Percentiles rank a stretch among this genome's conserved stretches.
phyloP scores from a whole-genome alignment of 805 yeast species.

The Starmerella davenportii region DNA sequence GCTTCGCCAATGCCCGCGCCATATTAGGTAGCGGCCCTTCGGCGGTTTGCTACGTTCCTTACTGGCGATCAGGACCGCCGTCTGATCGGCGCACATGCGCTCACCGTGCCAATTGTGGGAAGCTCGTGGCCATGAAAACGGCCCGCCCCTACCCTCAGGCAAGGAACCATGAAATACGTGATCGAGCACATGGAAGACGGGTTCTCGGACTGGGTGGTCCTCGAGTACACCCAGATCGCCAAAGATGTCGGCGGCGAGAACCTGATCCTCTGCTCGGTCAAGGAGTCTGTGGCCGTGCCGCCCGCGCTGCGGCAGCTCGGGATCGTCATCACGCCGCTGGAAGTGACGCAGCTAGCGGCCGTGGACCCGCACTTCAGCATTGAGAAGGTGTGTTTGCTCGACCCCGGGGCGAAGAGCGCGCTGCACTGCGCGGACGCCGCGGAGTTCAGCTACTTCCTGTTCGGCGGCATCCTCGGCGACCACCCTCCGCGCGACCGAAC shows the following conservation, averaged over 20 bases:
- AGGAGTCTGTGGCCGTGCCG: conserved; percentile 55
- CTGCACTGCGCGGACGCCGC: conserved; percentile 50
- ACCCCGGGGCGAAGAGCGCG: conserved; percentile 68
- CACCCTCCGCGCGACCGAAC: conserved; percentile 82
- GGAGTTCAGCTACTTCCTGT: conserved; percentile 70
- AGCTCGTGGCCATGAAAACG: too few species aligned
- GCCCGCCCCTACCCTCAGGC: too few species aligned
- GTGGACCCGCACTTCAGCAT: conserved; percentile 25
- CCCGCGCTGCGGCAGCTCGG: conserved; percentile 25
- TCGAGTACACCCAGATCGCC: conserved; percentile 71
- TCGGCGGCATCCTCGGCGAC: conserved; percentile 92
- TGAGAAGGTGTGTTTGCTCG: conserved; percentile 59
- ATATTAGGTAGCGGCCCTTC: too few species aligned
- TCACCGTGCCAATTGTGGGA: too few species aligned
- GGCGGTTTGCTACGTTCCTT: too few species aligned
- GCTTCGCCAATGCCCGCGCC: too few species aligned
- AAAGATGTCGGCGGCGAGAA: conserved; percentile 67
- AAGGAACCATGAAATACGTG: conserved; percentile 39
- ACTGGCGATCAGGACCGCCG: too few species aligned
- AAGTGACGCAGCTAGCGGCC: conserved; percentile 30
- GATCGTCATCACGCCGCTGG: conserved; percentile 41
- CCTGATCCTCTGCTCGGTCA: conserved; percentile 59
- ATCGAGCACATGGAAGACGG: conserved; percentile 97
- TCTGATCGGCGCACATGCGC: too few species aligned
- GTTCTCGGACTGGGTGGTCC: conserved; percentile 85